Evolutionary conservation across 192 early-diverging fungal species (phyloP).

Genomic region (Umbelopsis ramanniana): DNA sequence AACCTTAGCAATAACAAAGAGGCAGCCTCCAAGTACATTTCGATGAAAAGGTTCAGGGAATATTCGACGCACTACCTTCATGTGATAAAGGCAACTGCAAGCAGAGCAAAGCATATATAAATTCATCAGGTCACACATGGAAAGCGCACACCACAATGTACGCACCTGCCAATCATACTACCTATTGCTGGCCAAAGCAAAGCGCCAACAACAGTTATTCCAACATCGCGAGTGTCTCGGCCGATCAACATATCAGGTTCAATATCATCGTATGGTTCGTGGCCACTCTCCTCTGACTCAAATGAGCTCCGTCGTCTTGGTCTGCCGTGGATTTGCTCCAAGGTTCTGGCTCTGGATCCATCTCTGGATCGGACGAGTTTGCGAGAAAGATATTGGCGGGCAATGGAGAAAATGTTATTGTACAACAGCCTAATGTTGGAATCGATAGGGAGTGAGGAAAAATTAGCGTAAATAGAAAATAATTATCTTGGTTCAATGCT

Average conservation of each 20-base stretch:
- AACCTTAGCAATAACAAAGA: constrained; percentile 40
- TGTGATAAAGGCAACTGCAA: neutral
- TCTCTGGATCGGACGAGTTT: constrained; percentile 19
- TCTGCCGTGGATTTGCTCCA: constrained; percentile 1
- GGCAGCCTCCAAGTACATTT: constrained; percentile 37
- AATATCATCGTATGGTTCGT: neutral
- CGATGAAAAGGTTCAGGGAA: constrained; percentile 40
- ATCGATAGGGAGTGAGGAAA: too few species aligned
- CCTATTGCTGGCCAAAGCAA: constrained; percentile 69
- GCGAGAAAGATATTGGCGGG: constrained; percentile 19
- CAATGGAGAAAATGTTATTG: constrained; percentile 20
- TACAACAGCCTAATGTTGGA: constrained; percentile 11
- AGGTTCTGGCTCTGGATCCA: constrained; percentile 23
- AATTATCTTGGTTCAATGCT: too few species aligned
- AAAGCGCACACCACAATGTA: neutral
- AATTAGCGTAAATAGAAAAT: too few species aligned
- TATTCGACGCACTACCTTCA: constrained; percentile 24
- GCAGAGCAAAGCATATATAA: neutral
- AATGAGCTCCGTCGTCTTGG: constrained; percentile 1
- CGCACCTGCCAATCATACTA: constrained; percentile 62
- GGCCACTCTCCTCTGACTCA: constrained; percentile 20
- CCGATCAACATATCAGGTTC: constrained; percentile 60
- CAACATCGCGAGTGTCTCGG: constrained; percentile 55
- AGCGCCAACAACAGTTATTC: constrained; percentile 66
- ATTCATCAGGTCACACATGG: neutral